These are phyloP conservation scores for Leccinum arenicola DNA, from an alignment of 768 basidiomycete species.

Conservation along the genomic window DNA sequence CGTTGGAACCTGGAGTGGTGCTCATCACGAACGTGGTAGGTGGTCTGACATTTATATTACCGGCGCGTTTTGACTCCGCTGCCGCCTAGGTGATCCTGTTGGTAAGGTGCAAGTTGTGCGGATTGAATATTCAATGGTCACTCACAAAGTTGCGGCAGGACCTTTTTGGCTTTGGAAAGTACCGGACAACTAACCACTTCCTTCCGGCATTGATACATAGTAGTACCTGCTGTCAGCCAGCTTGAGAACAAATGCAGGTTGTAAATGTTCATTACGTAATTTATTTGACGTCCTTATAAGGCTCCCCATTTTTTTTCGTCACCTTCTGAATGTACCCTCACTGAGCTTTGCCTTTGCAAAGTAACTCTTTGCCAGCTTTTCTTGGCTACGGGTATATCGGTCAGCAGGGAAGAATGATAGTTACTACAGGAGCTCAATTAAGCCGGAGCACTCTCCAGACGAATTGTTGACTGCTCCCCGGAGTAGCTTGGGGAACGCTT, in stretches of 20 bases:
- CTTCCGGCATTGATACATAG: conserved; percentile 23
- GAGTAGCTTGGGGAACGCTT: conserved; percentile 56
- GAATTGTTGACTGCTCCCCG: conserved; percentile 33
- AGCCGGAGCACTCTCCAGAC: conserved; percentile 69
- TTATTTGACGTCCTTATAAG: not conserved
- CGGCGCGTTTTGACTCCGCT: not conserved
- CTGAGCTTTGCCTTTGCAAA: conserved; percentile 33
- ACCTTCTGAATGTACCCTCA: conserved; percentile 15
- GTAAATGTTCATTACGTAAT: conserved; percentile 18
- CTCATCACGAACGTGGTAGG: conserved; percentile 52
- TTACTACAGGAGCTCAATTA: conserved; percentile 58
- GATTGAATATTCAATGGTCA: not conserved
- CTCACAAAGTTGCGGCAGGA: conserved; percentile 35
- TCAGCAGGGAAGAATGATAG: conserved; percentile 42
- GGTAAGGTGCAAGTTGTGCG: conserved; percentile 39
- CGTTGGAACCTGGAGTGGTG: conserved; percentile 67
- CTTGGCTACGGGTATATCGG: conserved; percentile 52
- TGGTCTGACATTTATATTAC: not conserved
- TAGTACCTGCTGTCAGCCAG: not conserved
- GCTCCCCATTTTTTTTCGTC: not conserved
- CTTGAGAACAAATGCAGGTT: not conserved
- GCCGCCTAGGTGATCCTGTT: conserved; percentile 56
- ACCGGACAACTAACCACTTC: conserved; percentile 34
- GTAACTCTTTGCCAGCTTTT: conserved; percentile 54
- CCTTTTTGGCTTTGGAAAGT: conserved; percentile 77